phyloP scores from a whole-genome alignment of 2,329 filamentous ascomycete genomes.

The Ceratocystis albifundus region DNA sequence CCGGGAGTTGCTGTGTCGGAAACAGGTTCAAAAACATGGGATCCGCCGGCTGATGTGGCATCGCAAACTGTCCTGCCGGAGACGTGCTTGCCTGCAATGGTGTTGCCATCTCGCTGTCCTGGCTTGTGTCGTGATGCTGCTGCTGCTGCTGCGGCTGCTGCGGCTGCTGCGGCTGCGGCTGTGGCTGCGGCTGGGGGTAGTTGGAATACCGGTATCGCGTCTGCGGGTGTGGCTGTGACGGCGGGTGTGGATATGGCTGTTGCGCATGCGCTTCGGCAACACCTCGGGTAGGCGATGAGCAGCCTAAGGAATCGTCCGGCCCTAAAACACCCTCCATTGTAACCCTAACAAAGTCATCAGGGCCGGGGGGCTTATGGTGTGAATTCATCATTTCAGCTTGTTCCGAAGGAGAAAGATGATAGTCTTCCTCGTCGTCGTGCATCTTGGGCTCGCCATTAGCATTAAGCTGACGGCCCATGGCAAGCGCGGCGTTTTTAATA shows the following conservation, averaged over 20 bases:
- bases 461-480: constrained; percentile 9
- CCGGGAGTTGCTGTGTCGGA: not conserved
- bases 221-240: not conserved
- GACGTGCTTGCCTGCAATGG: not conserved
- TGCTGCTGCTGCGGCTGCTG: not conserved
- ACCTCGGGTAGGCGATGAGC: not conserved
- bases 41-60: not conserved
- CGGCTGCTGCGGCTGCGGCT: not conserved
- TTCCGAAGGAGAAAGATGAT: not conserved
- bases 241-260: not conserved
- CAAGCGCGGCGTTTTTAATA: constrained; percentile 1
- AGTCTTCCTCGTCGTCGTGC: constrained; percentile 3
- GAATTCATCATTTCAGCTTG: not conserved
- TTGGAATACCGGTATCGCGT: not conserved
- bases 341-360: not conserved
- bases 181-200: not conserved
- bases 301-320: not conserved
- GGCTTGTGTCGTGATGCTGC: not conserved
- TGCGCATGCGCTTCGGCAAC: not conserved
- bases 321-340: not conserved
- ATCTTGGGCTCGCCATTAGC: constrained; percentile 11
- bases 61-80: not conserved
- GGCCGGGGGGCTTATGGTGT: not conserved
- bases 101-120: not conserved
- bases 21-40: not conserved